Conservation (phyloP, 2,329 filamentous ascomycete species). For the Tolypocladium guangdongense region DNA sequence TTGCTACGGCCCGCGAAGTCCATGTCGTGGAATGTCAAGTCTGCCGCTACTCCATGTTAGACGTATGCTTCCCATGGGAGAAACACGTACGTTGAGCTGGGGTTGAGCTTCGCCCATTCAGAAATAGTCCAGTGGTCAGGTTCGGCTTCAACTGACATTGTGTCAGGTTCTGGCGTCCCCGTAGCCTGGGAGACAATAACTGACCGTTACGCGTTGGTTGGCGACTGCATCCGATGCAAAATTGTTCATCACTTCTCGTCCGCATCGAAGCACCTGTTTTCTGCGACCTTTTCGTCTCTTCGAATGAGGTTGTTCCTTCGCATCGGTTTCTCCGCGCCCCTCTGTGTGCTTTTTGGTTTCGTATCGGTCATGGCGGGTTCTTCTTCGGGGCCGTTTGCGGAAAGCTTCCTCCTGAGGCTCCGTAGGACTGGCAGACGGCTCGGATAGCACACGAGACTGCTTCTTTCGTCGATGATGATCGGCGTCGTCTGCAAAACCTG, state of each 20-base stretch:
- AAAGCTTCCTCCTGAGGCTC: not conserved
- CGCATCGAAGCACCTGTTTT: slow-evolving; percentile 20
- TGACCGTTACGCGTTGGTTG: slow-evolving; percentile 22
- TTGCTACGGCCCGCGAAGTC: slow-evolving; percentile 21
- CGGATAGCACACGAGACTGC: not conserved
- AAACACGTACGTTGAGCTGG: slow-evolving; percentile 8
- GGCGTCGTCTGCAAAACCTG: not conserved
- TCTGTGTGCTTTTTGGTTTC: slow-evolving; percentile 1
- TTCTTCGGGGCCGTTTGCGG: slow-evolving; percentile 1
- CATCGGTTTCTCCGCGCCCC: not conserved
- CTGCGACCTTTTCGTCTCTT: slow-evolving; percentile 5
- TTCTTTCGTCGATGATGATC: not conserved
- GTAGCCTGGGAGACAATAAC: not conserved
- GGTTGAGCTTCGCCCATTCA: slow-evolving; percentile 18
- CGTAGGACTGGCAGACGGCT: not conserved
- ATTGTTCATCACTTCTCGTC: slow-evolving; percentile 39
- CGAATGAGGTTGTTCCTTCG: not conserved
- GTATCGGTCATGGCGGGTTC: slow-evolving; percentile 7
- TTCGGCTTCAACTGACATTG: slow-evolving; percentile 20
- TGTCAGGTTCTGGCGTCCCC: not conserved
- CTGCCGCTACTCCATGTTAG: slow-evolving; percentile 29
- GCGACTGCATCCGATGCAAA: slow-evolving; percentile 45
- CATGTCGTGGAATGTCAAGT: slow-evolving; percentile 43
- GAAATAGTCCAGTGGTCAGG: slow-evolving; percentile 20
- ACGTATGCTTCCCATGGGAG: not conserved